Base-by-base conservation (phyloP, 1,139 yeast species). In the Lodderomyces parapsilosis region DNA sequence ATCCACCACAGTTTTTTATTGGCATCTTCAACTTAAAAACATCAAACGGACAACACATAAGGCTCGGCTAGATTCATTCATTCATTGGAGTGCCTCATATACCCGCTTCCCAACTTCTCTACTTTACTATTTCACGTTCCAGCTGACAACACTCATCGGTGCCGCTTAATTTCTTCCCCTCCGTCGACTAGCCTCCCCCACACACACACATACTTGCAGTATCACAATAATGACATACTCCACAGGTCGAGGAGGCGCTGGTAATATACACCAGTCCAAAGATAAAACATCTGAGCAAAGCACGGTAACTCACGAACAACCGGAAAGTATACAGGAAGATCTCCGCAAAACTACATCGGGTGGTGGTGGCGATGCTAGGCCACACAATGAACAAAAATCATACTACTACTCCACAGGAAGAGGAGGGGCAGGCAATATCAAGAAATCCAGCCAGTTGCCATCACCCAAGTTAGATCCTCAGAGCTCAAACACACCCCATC, bases 341-440 rank as follows among this genome's bases (percentile, higher is more conserved):
- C 44, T 47, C 31, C 35, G 35, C 6, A 36, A 41, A 37, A 43
- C 42, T 17, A 44, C 31, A 18, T 41, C 43, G 17, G 19, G 19
- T 15, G 32, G 17, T 14, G 17, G 14, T 13, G 13, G 30, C 30
- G n/a, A n/a, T n/a, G n/a, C n/a, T n/a, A n/a, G n/a, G n/a, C n/a
- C n/a, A n/a, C n/a, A n/a, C n/a, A n/a, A n/a, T n/a, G 39, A 31
- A 13, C 60, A 63, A 33, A 74, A 74, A 40, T 65, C 64, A 47
- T 65, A 67, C 7, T 68, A 65, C 49, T 70, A 73, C 51, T 78
- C 86, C n/a, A 83, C 89, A 0, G 93, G 93, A 9, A 73, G 94
- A 50, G 94, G 94, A 9, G 93, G 94, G 4, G 86, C 87, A 0
- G 93, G 93, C 7, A 86, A 86, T 58, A 80, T 86, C 45, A 71